Percentiles rank a stretch among this genome's conserved stretches.
These are phyloP conservation scores for Camellia lanceoleosa DNA, from an alignment of 148 eudicot genomes.

Conservation along the genomic window DNA sequence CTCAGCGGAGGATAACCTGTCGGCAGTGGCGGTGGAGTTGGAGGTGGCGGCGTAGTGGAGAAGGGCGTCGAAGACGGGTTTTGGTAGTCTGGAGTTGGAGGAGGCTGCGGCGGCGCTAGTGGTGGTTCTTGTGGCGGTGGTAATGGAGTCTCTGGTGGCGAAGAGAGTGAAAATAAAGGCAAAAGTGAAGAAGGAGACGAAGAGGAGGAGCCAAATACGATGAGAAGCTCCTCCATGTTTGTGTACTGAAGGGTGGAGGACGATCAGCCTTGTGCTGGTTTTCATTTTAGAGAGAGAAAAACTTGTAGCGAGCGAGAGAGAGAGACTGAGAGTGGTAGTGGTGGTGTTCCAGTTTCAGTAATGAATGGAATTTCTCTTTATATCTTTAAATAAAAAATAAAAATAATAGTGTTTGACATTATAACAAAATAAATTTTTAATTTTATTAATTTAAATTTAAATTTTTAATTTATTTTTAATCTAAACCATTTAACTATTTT, in stretches of 20 bases:
- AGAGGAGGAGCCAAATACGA: neutral
- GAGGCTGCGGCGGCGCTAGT: neutral
- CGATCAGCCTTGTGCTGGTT: slow-evolving; percentile 11
- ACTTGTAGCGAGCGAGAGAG: neutral
- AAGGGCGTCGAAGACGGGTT: slow-evolving; percentile 9
- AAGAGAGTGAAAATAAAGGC: slow-evolving; percentile 3
- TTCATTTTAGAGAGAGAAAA: neutral
- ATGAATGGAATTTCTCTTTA: no score
- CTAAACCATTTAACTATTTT: no score
- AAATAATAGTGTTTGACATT: no score
- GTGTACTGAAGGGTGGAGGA: slow-evolving; percentile 10
- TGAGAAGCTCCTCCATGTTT: no score
- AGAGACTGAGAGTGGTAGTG: no score
- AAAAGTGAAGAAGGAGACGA: neutral
- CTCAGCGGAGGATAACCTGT: slow-evolving; percentile 8
- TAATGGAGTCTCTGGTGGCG: neutral
- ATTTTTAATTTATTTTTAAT: no score
- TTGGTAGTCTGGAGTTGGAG: neutral
- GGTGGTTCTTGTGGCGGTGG: neutral
- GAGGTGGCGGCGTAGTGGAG: slow-evolving; percentile 33
- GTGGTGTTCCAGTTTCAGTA: no score
- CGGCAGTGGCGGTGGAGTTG: slow-evolving; percentile 11
- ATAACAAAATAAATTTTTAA: no score
- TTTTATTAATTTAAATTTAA: no score
- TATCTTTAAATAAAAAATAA: no score